phyloP scores from a whole-genome alignment of 2,329 filamentous ascomycete species.

The Aspergillus sp. region DNA sequence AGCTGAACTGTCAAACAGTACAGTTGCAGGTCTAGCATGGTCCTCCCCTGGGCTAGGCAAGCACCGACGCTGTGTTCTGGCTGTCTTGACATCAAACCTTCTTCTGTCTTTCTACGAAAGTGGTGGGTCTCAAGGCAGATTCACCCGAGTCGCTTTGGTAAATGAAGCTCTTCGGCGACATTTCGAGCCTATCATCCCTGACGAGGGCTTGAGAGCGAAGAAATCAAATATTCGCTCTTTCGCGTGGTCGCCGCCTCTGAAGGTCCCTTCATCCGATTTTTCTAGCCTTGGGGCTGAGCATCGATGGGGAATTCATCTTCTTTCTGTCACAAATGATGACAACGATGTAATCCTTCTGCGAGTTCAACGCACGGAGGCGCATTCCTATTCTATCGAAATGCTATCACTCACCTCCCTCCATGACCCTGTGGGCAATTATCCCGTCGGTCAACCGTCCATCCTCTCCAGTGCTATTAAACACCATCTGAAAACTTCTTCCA shows the following conservation, averaged over 20 bases:
- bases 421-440: conserved; percentile 11
- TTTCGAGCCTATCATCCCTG: conserved; percentile 28
- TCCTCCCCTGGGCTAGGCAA: conserved; percentile 56
- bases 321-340: conserved; percentile 40
- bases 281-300: conserved; percentile 13
- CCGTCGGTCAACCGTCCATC: conserved; percentile 26
- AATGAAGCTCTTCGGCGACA: conserved; percentile 49
- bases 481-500: conserved; percentile 22
- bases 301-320: conserved; percentile 36
- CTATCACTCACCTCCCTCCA: conserved; percentile 23
- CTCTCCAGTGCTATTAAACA: conserved; percentile 27
- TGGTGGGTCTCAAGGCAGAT: conserved; percentile 46
- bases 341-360: conserved; percentile 36
- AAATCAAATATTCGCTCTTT: conserved; percentile 41
- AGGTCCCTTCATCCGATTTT: conserved; percentile 12
- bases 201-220: conserved; percentile 21
- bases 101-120: conserved; percentile 57
- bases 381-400: conserved; percentile 24
- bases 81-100: conserved; percentile 57
- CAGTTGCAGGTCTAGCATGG: conserved; percentile 54
- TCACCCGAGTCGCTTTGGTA: conserved; percentile 54
- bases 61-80: conserved; percentile 54
- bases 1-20: conserved; percentile 57
- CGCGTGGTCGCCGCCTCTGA: conserved; percentile 38
- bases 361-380: conserved; percentile 15